Percentiles rank a stretch among this genome's conserved stretches.
These are phyloP conservation scores for Ustilago vetiveriae DNA, from an alignment of 1,284 basidiomycete genomes.

Conservation along the genomic window DNA sequence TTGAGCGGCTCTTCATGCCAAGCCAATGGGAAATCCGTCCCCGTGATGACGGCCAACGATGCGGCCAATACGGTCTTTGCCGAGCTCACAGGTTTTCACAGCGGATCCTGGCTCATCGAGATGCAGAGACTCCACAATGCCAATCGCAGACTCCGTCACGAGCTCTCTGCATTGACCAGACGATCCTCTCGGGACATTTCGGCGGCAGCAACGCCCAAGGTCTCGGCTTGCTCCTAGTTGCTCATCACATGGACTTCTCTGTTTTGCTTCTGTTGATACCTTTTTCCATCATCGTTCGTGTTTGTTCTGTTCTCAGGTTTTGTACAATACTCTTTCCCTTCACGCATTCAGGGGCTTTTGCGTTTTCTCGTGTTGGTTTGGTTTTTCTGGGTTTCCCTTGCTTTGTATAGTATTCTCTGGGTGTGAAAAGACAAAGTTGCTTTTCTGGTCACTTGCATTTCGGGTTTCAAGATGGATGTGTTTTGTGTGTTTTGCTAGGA, in stretches of 20 bases:
- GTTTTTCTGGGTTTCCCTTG: too few relatives aligned
- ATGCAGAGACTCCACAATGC: constrained; percentile 48
- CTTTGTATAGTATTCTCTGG: background rate
- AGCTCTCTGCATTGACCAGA: constrained; percentile 21
- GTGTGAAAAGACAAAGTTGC: background rate
- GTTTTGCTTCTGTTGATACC: background rate
- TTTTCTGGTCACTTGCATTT: too few relatives aligned
- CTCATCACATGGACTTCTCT: background rate
- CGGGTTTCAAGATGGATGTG: background rate
- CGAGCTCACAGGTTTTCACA: constrained; percentile 42
- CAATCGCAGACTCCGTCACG: constrained; percentile 29
- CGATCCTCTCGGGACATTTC: background rate
- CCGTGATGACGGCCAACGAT: constrained; percentile 38
- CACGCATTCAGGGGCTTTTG: background rate
- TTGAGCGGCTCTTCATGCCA: constrained; percentile 13
- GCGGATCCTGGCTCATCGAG: constrained; percentile 43
- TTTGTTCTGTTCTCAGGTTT: background rate
- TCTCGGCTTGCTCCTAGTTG: constrained; percentile 12
- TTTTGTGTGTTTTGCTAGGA: background rate
- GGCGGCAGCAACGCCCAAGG: background rate
- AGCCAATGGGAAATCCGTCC: constrained; percentile 14
- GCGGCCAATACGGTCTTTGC: constrained; percentile 38
- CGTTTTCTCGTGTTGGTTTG: background rate
- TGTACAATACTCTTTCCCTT: background rate
- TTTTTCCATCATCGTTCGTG: background rate